Base-by-base conservation (phyloP, 78 protist species). In the Dictyostelium citrinum region DNA sequence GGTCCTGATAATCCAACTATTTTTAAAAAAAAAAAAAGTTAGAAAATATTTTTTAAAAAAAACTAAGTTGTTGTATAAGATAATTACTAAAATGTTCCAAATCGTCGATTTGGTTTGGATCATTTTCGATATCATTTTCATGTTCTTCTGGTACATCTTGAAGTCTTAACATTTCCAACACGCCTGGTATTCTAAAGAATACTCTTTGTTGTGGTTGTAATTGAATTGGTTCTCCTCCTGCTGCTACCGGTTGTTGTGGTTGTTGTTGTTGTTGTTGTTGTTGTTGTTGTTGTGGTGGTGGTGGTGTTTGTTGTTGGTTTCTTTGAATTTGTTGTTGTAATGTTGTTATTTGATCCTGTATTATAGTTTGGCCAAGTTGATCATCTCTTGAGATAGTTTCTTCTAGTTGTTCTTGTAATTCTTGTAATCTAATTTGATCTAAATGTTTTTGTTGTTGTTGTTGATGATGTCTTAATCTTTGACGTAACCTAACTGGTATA, bases 1-100 rank as follows among this genome's bases (percentile, higher is more conserved):
- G 91, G 83, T n/a, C 91, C 91, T 84, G 83, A 22, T 84, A 84
- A 84, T 5, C 91, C 91, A 75, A 84, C 90, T 83, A 20, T 5
- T 14, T 39, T 1, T n/a, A 81, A 61, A 24, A n/a, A 64, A 39
- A 58, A 67, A 31, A 29, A 29, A 81, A 80, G 20, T 35, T 46
- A 45, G 82, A 24, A n/a, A 24, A 45, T 45, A 7, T 39, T 12
- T 41, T 49, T 49, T 20, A 5, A 35, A 6, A 14, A 29, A 9
- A 35, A 71, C 7, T 27, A 68, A 27, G 6, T 68, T 10, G 6
- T 39, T 5, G 43, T 39, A 39, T n/a, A n/a, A n/a, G 22, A 22
- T 41, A 72, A 49, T 51, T 83, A 83, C 90, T 74, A 31, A 84
- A 75, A 75, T 29, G 29, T 35, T 75, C 82, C 17, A 84, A 39